Percentiles rank a stretch among this genome's conserved stretches.
Conservation (phyloP, 2,329 filamentous ascomycete species). For the Thelonectria rubi region DNA sequence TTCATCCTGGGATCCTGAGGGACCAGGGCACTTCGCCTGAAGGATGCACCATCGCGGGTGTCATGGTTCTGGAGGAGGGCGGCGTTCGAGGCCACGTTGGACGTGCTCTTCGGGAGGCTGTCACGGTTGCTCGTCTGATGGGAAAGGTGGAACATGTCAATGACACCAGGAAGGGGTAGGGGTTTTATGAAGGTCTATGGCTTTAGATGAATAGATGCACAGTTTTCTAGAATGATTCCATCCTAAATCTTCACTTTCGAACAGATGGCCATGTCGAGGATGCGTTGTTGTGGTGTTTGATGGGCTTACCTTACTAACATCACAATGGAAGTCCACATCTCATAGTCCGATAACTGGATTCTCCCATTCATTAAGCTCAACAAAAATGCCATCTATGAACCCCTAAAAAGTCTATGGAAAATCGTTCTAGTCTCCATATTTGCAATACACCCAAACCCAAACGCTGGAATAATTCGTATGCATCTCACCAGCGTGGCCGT, state of each 20-base stretch:
- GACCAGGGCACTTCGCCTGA: conserved; percentile 69
- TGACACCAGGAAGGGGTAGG: conserved; percentile 44
- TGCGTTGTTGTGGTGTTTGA: too few relatives aligned
- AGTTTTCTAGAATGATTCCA: too few relatives aligned
- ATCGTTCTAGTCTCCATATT: conserved; percentile 38
- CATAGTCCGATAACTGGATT: too few relatives aligned
- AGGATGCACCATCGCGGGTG: conserved; percentile 67
- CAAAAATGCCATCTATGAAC: conserved; percentile 9
- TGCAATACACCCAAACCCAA: conserved; percentile 44
- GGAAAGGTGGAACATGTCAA: conserved; percentile 51
- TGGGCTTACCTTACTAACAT: too few relatives aligned
- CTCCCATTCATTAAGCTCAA: too few relatives aligned
- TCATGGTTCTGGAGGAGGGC: conserved; percentile 68
- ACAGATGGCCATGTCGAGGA: too few relatives aligned
- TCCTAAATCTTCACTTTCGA: too few relatives aligned
- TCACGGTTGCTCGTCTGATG: conserved; percentile 56
- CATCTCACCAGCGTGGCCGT: conserved; percentile 43
- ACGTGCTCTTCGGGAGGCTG: conserved; percentile 56
- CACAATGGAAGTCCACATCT: too few relatives aligned
- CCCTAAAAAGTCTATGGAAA: conserved; percentile 27
- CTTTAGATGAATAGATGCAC: too few relatives aligned
- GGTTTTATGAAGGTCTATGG: too few relatives aligned
- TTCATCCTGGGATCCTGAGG: conserved; percentile 65
- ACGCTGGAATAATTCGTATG: conserved; percentile 44
- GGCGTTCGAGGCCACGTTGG: conserved; percentile 57